These are phyloP conservation scores for Tricholoma furcatifolium DNA, from an alignment of 768 basidiomycete genomes.

Conservation along the genomic window DNA sequence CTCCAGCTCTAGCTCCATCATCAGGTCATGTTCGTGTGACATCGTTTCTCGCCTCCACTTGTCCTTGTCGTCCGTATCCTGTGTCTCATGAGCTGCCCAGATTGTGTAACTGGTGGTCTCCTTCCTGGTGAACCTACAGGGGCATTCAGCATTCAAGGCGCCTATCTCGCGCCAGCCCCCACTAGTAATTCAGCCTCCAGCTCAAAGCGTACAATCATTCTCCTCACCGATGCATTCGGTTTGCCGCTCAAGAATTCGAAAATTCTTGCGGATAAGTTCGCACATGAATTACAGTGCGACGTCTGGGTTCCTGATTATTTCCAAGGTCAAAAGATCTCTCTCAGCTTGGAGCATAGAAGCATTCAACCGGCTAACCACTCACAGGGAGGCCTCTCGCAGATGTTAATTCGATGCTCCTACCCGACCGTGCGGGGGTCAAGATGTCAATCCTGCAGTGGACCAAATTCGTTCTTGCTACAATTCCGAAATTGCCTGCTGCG, in stretches of 20 bases:
- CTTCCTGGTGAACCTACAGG: slow-evolving; percentile 50
- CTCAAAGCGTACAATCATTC: slow-evolving; percentile 37
- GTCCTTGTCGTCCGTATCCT: no score
- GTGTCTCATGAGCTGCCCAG: slow-evolving; percentile 26
- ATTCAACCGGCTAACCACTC: background rate
- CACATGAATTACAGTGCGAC: slow-evolving; percentile 50
- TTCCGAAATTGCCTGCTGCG: slow-evolving; percentile 30
- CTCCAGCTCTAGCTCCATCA: no score
- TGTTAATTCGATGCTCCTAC: slow-evolving; percentile 22
- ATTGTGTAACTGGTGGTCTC: slow-evolving; percentile 44
- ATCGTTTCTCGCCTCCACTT: no score
- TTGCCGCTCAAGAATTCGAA: slow-evolving; percentile 52
- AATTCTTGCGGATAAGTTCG: slow-evolving; percentile 55
- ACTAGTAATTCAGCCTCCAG: slow-evolving; percentile 16
- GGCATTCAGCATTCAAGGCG: slow-evolving; percentile 32
- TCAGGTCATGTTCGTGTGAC: no score
- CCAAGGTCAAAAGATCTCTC: slow-evolving; percentile 32
- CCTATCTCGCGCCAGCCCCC: slow-evolving; percentile 42
- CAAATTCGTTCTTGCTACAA: slow-evolving; percentile 22
- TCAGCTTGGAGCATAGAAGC: no score
- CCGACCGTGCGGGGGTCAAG: slow-evolving; percentile 34
- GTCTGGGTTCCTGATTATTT: slow-evolving; percentile 69
- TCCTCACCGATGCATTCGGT: slow-evolving; percentile 63
- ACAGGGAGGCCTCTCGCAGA: slow-evolving; percentile 32
- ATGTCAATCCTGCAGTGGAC: slow-evolving; percentile 29